Evolutionary conservation across 1,284 basidiomycete species (phyloP), one percentile per base, ranked within the genome.

Genomic region (Afroboletus lepidellus): DNA sequence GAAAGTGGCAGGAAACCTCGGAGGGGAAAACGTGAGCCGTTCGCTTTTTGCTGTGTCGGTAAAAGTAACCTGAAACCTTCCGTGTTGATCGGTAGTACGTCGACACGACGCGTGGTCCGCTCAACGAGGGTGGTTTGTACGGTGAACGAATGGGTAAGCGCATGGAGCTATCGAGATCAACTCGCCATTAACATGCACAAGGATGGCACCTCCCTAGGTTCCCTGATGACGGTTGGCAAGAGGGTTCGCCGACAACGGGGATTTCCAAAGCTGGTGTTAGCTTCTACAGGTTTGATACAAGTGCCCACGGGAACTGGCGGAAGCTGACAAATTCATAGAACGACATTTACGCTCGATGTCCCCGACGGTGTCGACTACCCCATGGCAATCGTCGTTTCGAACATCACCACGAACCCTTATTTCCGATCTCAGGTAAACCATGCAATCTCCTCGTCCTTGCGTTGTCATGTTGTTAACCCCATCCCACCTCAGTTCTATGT

Each of bases 191-290:
- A 60, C 24, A 20, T 33, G 33, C 66, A 67, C 20, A 48, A 63
- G 62, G 63, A 29, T 77, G 75, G 78, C 79, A 82, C 57, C 69
- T 82, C 18, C 79, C 79, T 23, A 76, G 71, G 32, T 81, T 77
- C 57, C 65, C 79, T 50, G 76, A 77, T 50, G 63, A 69, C 3
- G 53, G 53, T 2, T 81, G 80, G 80, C 56, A 63, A 18, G 48
- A 56, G n/a, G 66, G 72, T 8, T 70, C 67, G 15, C 77, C 77
- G 0, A 74, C 68, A 9, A 59, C 51, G 2, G 76, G 76, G 20
- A 69, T 74, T 34, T 61, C 65, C 15, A 20, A 55, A 3, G 70
- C 76, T 18, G 77, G 78, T 15, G 77, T 79, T 27, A 65, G 60
- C 41, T 80, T 81, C 64, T 64, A 64, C 36, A 67, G 62, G 63